phyloP scores from a whole-genome alignment of 176 grass and related monocot species.

The Cocos nucifera region DNA sequence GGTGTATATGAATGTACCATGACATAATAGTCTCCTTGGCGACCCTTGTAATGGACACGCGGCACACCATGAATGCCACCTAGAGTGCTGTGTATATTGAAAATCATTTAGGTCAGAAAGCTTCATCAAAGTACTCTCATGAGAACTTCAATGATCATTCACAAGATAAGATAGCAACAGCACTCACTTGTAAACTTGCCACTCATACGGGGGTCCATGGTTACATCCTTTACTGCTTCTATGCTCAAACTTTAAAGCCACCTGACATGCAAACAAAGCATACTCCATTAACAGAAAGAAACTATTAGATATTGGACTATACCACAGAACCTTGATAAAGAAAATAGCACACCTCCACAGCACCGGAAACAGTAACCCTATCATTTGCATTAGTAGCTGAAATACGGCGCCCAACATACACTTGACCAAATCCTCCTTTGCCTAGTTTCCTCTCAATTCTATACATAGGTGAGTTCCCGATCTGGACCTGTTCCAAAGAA shows the following conservation, averaged over 20 bases:
- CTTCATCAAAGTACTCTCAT: background rate
- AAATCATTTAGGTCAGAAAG: background rate
- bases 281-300: too few relatives aligned
- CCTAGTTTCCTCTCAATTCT: slow-evolving; percentile 80
- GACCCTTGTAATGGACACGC: slow-evolving; percentile 92
- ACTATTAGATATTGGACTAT: too few relatives aligned
- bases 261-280: slow-evolving; percentile 33
- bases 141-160: slow-evolving; percentile 3
- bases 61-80: slow-evolving; percentile 89
- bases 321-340: too few relatives aligned
- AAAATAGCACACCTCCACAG: slow-evolving; percentile 50
- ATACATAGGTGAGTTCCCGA: slow-evolving; percentile 80
- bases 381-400: slow-evolving; percentile 26
- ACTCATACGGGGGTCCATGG: slow-evolving; percentile 85
- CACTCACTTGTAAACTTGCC: slow-evolving; percentile 87
- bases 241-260: slow-evolving; percentile 99
- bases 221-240: slow-evolving; percentile 89
- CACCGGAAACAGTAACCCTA: slow-evolving; percentile 33
- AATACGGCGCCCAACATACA: slow-evolving; percentile 79
- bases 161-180: slow-evolving; percentile 11
- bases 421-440: slow-evolving; percentile 99
- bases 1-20: slow-evolving; percentile 42
- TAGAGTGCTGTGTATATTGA: slow-evolving; percentile 33
- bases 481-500: slow-evolving; percentile 51
- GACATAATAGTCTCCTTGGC: slow-evolving; percentile 91